Base-by-base conservation (phyloP, 257 asterid species). In the Striga asiatica region DNA sequence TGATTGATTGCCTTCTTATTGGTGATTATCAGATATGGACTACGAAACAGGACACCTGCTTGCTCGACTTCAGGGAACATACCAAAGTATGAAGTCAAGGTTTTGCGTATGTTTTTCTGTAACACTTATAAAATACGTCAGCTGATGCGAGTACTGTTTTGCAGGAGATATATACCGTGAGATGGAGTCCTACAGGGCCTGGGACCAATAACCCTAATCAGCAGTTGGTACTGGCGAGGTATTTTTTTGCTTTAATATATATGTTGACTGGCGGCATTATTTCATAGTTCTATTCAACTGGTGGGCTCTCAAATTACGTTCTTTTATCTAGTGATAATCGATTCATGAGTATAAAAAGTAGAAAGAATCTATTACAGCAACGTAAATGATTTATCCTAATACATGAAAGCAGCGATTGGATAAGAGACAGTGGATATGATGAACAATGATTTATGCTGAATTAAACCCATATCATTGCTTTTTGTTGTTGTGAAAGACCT, bases 181-280 rank as follows among this genome's bases (percentile, higher is more conserved):
- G 94, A 78, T 91, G 98, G 98, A 91, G 98, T 75, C 98, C 98
- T 46, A 77, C 93, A 19, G 98, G 98, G 28, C 76, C 87, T 18
- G 92, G 95, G 50, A 76, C 98, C 57, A 78, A 67, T 84, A 84
- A 91, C 68, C 95, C 98, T 20, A 91, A 80, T 72, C 79, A 70
- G 62, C 78, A 77, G 54, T 66, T 82, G 75, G 66, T 91, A 72
- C 75, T 91, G 66, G 98, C 97, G 41, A 91, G 98, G 98, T 91
- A 58, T 68, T 16, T 45, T 50, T 34, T 12, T 57, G 54, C 43
- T 8, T 31, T 21, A 42, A 41, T 14, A 39, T 29, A n/a, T n/a
- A n/a, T n/a, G 47, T 59, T 35, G 27, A 28, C 8, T 34, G 21
- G 20, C 49, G 46, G 17, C 54, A 8, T 41, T 31, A 22, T 5